A percentile compares a stretch with the other conserved stretches of the same genome.
Conservation (phyloP, 1,284 basidiomycete genomes). For the Anthracocystis walkeri region DNA sequence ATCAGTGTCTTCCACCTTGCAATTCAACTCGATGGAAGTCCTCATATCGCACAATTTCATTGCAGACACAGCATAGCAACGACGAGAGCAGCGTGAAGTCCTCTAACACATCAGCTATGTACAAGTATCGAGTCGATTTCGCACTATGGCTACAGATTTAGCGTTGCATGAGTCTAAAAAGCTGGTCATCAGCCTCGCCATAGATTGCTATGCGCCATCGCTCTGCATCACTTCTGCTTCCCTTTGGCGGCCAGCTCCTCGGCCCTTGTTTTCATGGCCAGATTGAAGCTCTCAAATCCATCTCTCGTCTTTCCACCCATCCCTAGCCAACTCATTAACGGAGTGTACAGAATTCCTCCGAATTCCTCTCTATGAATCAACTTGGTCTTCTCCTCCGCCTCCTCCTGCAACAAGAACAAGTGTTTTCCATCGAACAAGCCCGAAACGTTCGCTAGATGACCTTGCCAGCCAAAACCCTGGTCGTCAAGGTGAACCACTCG, state of each 20-base stretch:
- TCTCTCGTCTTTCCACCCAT: conserved; percentile 9
- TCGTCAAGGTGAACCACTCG: conserved; percentile 17
- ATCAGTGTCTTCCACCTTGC: no score
- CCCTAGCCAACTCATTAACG: conserved; percentile 26
- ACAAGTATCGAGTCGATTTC: no score
- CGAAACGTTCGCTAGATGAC: conserved; percentile 14
- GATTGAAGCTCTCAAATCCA: conserved; percentile 19
- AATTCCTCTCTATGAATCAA: conserved; percentile 25
- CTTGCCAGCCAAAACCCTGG: conserved; percentile 17
- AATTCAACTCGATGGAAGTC: no score
- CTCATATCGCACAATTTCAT: no score
- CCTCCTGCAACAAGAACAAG: conserved; percentile 11
- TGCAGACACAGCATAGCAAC: no score
- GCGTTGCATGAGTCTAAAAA: not conserved
- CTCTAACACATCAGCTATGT: no score
- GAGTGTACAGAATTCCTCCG: conserved; percentile 19
- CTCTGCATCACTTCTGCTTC: not conserved
- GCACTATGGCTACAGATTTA: no score
- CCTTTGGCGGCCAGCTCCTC: conserved; percentile 6
- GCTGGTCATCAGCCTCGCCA: not conserved
- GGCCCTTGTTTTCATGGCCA: conserved; percentile 12
- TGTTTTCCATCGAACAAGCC: conserved; percentile 30
- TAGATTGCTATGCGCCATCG: not conserved
- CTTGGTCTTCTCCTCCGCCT: conserved; percentile 5
- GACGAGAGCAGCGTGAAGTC: no score